phyloP scores from a whole-genome alignment of 164 flowering plant genomes.

The Kingdonia uniflora region DNA sequence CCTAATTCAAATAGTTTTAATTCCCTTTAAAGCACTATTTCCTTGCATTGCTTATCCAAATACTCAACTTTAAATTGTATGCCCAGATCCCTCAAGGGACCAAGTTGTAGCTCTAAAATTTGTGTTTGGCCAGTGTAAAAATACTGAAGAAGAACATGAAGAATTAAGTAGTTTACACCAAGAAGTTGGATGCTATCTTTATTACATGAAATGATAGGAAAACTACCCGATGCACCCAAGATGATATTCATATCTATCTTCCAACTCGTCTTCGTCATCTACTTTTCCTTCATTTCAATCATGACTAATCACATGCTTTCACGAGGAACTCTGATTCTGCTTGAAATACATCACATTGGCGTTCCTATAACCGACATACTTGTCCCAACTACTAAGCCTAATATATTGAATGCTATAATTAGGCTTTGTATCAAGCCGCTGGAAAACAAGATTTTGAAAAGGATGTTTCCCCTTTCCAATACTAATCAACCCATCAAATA shows the following conservation, averaged over 20 bases:
- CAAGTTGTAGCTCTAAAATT: slow-evolving; percentile 56
- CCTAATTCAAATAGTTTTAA: slow-evolving; percentile 54
- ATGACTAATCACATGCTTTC: no score
- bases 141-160: no score
- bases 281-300: no score
- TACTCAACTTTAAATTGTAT: no score
- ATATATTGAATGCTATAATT: no score
- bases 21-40: slow-evolving; percentile 48
- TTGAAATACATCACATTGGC: slow-evolving; percentile 64
- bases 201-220: slow-evolving; percentile 27
- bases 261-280: no score
- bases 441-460: no score
- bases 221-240: slow-evolving; percentile 53
- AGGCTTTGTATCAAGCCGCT: no score
- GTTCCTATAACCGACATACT: slow-evolving; percentile 88
- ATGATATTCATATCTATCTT: slow-evolving; percentile 30
- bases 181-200: no score
- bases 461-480: slow-evolving; percentile 83
- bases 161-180: no score
- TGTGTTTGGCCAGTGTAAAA: slow-evolving; percentile 68
- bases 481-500: slow-evolving; percentile 86
- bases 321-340: slow-evolving; percentile 47
- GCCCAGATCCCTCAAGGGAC: no score
- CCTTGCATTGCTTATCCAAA: slow-evolving; percentile 86
- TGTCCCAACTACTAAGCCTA: no score